Conservation (phyloP, 2,329 filamentous ascomycete species). For the Polytolypa hystricis region DNA sequence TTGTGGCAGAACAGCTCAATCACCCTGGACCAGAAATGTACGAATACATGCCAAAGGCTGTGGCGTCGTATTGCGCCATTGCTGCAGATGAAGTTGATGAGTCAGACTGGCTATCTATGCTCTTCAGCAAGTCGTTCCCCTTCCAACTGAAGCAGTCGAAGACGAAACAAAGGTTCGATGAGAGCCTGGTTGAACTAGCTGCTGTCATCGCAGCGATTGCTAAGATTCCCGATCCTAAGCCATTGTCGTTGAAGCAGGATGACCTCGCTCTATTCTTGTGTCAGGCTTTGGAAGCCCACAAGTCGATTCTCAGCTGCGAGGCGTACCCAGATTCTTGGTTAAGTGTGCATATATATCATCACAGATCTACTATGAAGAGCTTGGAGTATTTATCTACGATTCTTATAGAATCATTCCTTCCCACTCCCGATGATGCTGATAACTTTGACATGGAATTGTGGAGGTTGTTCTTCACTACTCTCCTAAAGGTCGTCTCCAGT, state of each 20-base stretch:
- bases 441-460: conserved; percentile 86
- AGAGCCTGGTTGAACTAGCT: conserved; percentile 77
- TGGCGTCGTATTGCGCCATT: conserved; percentile 77
- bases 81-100: conserved; percentile 51
- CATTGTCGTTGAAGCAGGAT: conserved; percentile 64
- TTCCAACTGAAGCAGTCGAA: conserved; percentile 65
- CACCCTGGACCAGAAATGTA: conserved; percentile 71
- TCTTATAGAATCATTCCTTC: conserved; percentile 72
- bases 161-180: conserved; percentile 58
- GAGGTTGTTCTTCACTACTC: conserved; percentile 82
- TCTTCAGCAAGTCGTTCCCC: conserved; percentile 84
- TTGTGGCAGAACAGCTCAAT: conserved; percentile 74
- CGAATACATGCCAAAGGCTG: conserved; percentile 80
- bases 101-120: conserved; percentile 59
- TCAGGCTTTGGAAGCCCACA: conserved; percentile 70
- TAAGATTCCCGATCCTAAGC: conserved; percentile 60
- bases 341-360: conserved; percentile 84
- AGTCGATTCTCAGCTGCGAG: conserved; percentile 78
- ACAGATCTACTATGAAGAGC: conserved; percentile 77
- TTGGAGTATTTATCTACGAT: conserved; percentile 72
- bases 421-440: conserved; percentile 82
- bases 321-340: conserved; percentile 86
- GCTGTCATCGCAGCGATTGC: conserved; percentile 76
- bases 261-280: conserved; percentile 66
- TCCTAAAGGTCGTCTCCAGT: conserved; percentile 82